These are phyloP conservation scores for Tinospora cordifolia DNA, from an alignment of 164 flowering plant species.

Conservation along the genomic window DNA sequence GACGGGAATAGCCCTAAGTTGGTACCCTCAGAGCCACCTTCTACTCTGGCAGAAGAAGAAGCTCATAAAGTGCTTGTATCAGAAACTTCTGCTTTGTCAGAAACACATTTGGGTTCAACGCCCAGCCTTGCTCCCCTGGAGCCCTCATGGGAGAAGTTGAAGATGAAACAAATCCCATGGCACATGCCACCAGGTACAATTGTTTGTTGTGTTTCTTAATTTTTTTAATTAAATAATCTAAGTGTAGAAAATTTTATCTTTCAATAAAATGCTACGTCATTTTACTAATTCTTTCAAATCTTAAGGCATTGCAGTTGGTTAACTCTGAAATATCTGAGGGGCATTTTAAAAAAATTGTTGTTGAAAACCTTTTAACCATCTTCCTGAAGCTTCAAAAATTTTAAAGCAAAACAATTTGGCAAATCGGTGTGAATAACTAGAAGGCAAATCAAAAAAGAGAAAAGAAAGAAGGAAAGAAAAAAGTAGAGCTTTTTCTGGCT, in stretches of 20 bases:
- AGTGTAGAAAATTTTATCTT: conserved; percentile 11
- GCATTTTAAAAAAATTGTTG: no score
- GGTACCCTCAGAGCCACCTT: conserved; percentile 13
- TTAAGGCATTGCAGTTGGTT: not conserved
- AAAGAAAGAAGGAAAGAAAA: no score
- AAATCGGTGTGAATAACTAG: no score
- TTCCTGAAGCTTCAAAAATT: no score
- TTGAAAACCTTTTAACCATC: no score
- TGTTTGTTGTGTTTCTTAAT: conserved; percentile 14
- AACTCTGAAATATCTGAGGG: no score
- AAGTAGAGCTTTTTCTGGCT: no score
- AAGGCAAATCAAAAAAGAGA: no score
- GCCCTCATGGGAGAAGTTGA: conserved; percentile 39
- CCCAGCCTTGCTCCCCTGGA: conserved; percentile 25
- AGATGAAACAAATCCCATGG: conserved; percentile 65
- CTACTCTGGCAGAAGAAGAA: conserved; percentile 11
- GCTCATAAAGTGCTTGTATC: not conserved
- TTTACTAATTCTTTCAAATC: not conserved
- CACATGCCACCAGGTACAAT: conserved; percentile 76
- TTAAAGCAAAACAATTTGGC: no score
- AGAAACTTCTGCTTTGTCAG: conserved; percentile 6
- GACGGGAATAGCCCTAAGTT: conserved; percentile 29
- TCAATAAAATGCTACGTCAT: not conserved
- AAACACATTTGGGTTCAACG: conserved; percentile 14
- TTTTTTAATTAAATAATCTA: conserved; percentile 10